Evolutionary conservation across 306 rosid genomes (phyloP), one percentile per base, ranked within the genome.

Genomic region (Gastrolobium bilobum): DNA sequence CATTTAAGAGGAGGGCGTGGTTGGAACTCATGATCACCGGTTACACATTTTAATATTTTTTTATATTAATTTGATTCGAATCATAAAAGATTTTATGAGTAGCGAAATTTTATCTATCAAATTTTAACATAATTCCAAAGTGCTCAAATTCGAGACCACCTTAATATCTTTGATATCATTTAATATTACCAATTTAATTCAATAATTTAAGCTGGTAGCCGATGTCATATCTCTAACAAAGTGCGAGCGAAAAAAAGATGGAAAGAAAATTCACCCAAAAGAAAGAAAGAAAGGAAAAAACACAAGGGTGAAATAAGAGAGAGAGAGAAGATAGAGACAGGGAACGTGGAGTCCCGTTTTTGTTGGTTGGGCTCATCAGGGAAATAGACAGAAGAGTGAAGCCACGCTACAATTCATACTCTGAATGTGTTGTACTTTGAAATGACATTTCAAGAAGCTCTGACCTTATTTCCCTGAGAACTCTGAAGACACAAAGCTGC

Each of bases 371-470:
- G 67, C 33, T 79, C 11, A 64, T 62, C 42, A 80, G 76, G 62
- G 80, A 56, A 65, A 75, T n/a, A 65, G 48, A 75, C 37, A 10
- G 2, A 76, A 61, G 65, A 57, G 56, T 50, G 73, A 81, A 75
- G 78, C 80, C 84, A 82, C 75, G 65, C 59, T 77, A 84, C 90
- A 80, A 82, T 82, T 79, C 65, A 82, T 46, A 39, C 83, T 74
- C 90, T 82, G 89, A 42, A 58, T 78, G 4, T 74, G 15, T 83
- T 79, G 77, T 84, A 82, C 86, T 84, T 75, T 89, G 97, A 91
- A 10, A 88, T 89, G 92, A 91, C 94, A 85, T 85, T 42, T 89
- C 92, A 77, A 48, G 35, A 58, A 73, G 13, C 65, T 68, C 83
- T 78, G 53, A n/a, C 60, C 3, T 66, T 59, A 43, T 60, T 20